A percentile compares a stretch with the other conserved stretches of the same genome.
phyloP scores from a whole-genome alignment of 1,284 basidiomycete genomes.

The Cystobasidium pallidum region DNA sequence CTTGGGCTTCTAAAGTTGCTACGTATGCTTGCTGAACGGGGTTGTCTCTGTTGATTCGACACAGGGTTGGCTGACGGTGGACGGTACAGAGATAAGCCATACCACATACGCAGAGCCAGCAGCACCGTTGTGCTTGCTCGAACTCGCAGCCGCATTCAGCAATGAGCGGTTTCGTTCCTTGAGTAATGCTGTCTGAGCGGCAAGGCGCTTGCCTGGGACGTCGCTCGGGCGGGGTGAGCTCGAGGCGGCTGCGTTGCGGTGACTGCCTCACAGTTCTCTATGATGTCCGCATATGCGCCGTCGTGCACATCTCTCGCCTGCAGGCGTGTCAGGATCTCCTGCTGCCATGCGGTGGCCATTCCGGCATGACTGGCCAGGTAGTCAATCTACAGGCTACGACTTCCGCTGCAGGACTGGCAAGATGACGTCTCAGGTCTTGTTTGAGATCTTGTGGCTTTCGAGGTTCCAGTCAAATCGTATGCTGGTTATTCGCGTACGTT shows the following conservation, averaged over 20 bases:
- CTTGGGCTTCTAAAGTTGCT: slow-evolving; percentile 86
- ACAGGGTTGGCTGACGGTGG: background rate
- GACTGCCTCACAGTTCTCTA: slow-evolving; percentile 34
- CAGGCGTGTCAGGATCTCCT: slow-evolving; percentile 41
- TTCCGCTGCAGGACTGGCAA: background rate
- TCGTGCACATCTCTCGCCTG: slow-evolving; percentile 41
- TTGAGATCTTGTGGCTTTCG: background rate
- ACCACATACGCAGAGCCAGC: background rate
- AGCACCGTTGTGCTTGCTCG: slow-evolving; percentile 20
- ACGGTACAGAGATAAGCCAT: background rate
- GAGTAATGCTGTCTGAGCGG: slow-evolving; percentile 82
- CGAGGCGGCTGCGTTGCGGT: background rate
- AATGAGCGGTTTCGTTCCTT: slow-evolving; percentile 86
- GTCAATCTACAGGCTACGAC: background rate
- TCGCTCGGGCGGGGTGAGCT: background rate
- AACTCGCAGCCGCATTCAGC: slow-evolving; percentile 74
- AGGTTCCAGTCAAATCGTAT: background rate
- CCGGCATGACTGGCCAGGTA: background rate
- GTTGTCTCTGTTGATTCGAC: slow-evolving; percentile 58
- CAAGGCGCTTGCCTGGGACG: slow-evolving; percentile 66
- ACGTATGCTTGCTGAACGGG: slow-evolving; percentile 84
- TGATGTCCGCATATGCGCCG: slow-evolving; percentile 23
- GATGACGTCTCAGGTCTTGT: background rate
- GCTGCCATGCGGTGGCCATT: slow-evolving; percentile 41
- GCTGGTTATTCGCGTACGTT: background rate